Conservation (phyloP, 768 basidiomycete species). For the Saitozyma sp. region DNA sequence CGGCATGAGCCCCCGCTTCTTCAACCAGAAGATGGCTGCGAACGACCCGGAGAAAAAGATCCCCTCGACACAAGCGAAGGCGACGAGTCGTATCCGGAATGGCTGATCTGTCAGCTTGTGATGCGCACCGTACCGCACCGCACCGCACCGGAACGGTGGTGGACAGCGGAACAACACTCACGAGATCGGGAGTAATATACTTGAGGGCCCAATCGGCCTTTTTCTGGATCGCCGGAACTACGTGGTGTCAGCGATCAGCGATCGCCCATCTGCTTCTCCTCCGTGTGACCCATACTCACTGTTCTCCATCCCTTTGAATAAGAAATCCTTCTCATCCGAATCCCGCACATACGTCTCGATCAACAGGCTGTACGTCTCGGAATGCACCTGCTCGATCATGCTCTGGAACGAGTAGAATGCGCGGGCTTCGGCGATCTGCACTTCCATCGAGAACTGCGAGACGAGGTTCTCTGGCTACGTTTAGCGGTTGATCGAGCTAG, state of each 20-base stretch:
- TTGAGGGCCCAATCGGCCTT: slow-evolving; percentile 53
- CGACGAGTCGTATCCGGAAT: slow-evolving; percentile 46
- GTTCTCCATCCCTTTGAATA: slow-evolving; percentile 51
- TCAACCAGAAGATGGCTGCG: slow-evolving; percentile 53
- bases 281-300: slow-evolving; percentile 26
- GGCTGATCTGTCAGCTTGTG: slow-evolving; percentile 24
- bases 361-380: slow-evolving; percentile 52
- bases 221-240: slow-evolving; percentile 51
- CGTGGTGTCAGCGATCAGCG: slow-evolving; percentile 7
- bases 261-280: background rate
- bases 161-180: slow-evolving; percentile 10
- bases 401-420: slow-evolving; percentile 52
- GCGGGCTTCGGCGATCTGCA: slow-evolving; percentile 51
- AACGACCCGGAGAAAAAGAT: slow-evolving; percentile 54
- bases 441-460: slow-evolving; percentile 50
- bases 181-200: slow-evolving; percentile 48
- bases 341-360: slow-evolving; percentile 53
- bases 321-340: slow-evolving; percentile 47
- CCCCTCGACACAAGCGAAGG: slow-evolving; percentile 52
- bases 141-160: background rate
- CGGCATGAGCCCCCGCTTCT: slow-evolving; percentile 53
- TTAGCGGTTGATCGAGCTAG: slow-evolving; percentile 53
- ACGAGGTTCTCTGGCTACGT: slow-evolving; percentile 56
- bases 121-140: background rate
- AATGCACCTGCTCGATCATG: slow-evolving; percentile 54